Evolutionary conservation across 2,329 filamentous ascomycete species (phyloP).

Genomic region (Diaporthe amygdali): DNA sequence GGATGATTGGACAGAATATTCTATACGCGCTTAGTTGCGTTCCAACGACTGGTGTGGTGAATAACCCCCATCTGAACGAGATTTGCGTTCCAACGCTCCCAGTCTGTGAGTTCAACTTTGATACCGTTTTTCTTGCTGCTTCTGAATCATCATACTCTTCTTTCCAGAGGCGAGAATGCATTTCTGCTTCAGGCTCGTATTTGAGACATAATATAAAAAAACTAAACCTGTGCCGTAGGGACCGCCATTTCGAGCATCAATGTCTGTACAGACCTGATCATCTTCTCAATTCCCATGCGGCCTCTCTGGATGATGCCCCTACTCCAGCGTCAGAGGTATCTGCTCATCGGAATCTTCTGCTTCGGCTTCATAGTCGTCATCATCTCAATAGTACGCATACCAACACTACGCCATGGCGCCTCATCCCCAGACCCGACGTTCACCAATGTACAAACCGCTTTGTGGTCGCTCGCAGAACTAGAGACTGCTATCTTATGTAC

Average conservation of each 20-base stretch:
- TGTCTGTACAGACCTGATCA: background rate
- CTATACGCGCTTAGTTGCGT: slow-evolving; percentile 12
- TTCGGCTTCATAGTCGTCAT: slow-evolving; percentile 16
- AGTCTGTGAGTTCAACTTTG: background rate
- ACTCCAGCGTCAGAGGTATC: background rate
- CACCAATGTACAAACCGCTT: slow-evolving; percentile 1
- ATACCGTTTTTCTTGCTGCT: too few relatives aligned
- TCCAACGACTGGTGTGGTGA: background rate
- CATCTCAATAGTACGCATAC: slow-evolving; percentile 15
- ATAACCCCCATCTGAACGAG: background rate
- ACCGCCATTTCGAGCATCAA: slow-evolving; percentile 8
- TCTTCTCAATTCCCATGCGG: slow-evolving; percentile 4
- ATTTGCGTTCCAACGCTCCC: background rate
- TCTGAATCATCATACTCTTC: too few relatives aligned
- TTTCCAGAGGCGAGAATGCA: background rate
- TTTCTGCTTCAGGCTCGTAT: background rate
- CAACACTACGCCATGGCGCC: background rate
- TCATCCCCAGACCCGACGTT: background rate
- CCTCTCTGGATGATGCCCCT: slow-evolving; percentile 9
- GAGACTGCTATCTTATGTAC: slow-evolving; percentile 12
- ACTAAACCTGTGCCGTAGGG: background rate
- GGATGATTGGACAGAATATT: slow-evolving; percentile 13
- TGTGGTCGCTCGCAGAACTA: slow-evolving; percentile 13
- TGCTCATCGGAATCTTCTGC: slow-evolving; percentile 18
- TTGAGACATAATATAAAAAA: background rate